Base-by-base conservation (phyloP, 1,139 yeast species). In the Pneumocystis wakefieldiae region DNA sequence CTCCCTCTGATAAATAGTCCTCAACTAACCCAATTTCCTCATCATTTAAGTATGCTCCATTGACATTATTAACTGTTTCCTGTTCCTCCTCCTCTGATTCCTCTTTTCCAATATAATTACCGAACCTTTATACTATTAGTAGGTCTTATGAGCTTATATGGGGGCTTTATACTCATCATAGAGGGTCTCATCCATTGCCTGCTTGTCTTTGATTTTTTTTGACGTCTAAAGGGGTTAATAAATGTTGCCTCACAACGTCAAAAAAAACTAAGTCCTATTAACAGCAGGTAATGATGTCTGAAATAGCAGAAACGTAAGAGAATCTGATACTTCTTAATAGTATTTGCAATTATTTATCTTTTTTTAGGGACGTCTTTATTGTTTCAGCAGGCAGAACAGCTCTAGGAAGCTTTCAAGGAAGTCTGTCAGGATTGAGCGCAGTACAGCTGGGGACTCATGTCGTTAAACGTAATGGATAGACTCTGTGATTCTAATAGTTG, bases 331-430 rank as follows among this genome's bases (percentile, higher is more conserved):
- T 37, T 37, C 1, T 14, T 12, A 6, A 37, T 36, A 8, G 14
- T 37, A 41, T 14, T 24, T 48, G 4, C 2, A 2, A 19, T 2
- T 24, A 5, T 48, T 29, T 48, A 24, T 24, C 3, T 1, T 48
- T 48, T 19, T 48, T 7, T 48, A 60, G 61, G 28, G 69, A 67
- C 14, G 98, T 90, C 57, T 92, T 90, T 76, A 89, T 92, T 73
- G 97, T 90, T 65, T 78, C 96, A 48, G 81, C 89, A 61, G 83
- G 96, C 62, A 87, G 98, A 80, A 92, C 98, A 32, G 98, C 98
- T 70, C 82, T 91, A 70, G 97, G 97, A 59, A 84, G 95, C 29
- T 87, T 92, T 78, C 92, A 87, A 75, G 97, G 98, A 64, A 74
- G 83, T 5, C 81, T 92, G 64, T 75, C 94, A 58, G 81, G 94